These are phyloP conservation scores for Cercophora samala DNA, from an alignment of 495 filamentous ascomycete genomes.

Conservation along the genomic window DNA sequence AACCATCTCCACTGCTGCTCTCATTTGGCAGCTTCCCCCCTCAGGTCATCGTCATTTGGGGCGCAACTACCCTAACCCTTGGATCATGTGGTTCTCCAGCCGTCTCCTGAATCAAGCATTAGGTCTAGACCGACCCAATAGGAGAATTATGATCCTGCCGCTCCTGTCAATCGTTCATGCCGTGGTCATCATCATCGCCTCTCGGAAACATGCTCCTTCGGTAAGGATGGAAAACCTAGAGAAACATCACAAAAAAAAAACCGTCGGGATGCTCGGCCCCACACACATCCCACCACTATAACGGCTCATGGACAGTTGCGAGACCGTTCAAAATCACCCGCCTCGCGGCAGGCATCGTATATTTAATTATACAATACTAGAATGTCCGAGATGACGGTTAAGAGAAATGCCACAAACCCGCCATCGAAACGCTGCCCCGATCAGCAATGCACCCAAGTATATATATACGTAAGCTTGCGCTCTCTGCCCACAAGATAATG, in stretches of 20 bases:
- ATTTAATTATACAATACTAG: conserved; percentile 44
- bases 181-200: not conserved
- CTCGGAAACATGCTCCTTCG: not conserved
- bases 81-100: not conserved
- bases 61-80: not conserved
- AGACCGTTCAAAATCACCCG: conserved; percentile 3
- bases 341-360: conserved; percentile 9
- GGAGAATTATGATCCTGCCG: not conserved
- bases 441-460: conserved; percentile 11
- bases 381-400: conserved; percentile 26
- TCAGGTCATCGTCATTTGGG: not conserved
- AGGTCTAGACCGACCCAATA: not conserved
- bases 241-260: not conserved
- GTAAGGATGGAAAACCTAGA: not conserved
- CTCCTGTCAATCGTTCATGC: not conserved
- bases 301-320: not conserved
- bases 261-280: conserved; percentile 8
- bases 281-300: not conserved
- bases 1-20: conserved; percentile 16
- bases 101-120: not conserved
- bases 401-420: conserved; percentile 28
- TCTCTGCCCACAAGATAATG: conserved; percentile 3
- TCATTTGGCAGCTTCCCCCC: conserved; percentile 16
- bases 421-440: conserved; percentile 18
- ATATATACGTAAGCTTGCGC: conserved; percentile 14